Evolutionary conservation across 2,329 filamentous ascomycete species (phyloP), one percentile per base, ranked within the genome.

Genomic region (Sarocladiaceae sp.): DNA sequence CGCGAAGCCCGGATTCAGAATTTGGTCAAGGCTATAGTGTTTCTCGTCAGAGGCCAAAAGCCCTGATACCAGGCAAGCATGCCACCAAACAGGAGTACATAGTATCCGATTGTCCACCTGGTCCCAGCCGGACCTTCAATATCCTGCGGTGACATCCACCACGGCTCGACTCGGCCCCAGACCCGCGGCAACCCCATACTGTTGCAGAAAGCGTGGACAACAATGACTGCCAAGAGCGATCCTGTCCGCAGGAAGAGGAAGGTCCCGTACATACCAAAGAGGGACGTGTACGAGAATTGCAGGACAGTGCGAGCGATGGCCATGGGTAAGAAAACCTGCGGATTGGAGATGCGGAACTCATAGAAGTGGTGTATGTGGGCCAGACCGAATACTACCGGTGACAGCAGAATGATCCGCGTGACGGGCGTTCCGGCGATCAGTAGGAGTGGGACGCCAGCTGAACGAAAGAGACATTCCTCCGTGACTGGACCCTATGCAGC

Each of bases 361-460:
- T 95, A 95, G 62, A 95, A 88, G 66, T 98, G 93, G 65, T 98
- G 91, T 39, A 95, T 66, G 66, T 98, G 93, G 6, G 93, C 90
- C 34, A 95, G 80, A 43, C 91, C 91, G 59, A 97, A 97, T 61
- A 95, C 83, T 10, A 96, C 69, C 6, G 91, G 91, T 1, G 88
- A 87, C 10, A 88, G 68, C 65, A 95, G 88, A 57, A 95, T 78
- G 51, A 87, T 88, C 32, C 69, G 68, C 3, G 57, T 51, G 21
- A 72, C 56, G 33, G 74, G 72, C 42, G 80, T 69, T 34, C 74
- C 75, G 16, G 88, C 82, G 41, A 89, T 70, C 23, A 96, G 68
- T 58, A 96, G 83, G 10, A 96, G 73, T 2, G 91, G 86, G 31
- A 96, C 76, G 43, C 90, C 82, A 52, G 89, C 80, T 3, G 88